A percentile compares a stretch with the other conserved stretches of the same genome.
Evolutionary conservation across 495 filamentous ascomycete genomes (phyloP).

Genomic region (Penicillium canariense): DNA sequence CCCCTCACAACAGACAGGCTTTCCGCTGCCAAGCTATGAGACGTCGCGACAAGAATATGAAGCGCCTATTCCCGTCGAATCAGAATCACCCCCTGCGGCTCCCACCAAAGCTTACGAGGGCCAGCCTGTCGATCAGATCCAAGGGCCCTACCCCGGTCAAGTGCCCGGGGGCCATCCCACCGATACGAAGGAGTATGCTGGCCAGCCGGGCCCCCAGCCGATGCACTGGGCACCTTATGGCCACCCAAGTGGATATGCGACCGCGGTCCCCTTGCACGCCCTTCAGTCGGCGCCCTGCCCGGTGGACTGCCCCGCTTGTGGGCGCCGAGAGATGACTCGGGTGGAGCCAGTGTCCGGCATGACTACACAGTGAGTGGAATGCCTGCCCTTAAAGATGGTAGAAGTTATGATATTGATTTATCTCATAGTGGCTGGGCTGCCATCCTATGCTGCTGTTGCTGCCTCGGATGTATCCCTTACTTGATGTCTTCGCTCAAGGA

Average conservation of each 20-base stretch:
- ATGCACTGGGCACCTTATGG: conserved; percentile 18
- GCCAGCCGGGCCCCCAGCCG: conserved; percentile 14
- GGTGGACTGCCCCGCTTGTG: conserved; percentile 51
- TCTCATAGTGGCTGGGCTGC: conserved; percentile 48
- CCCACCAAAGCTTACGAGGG: conserved; percentile 1
- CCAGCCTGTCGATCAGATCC: conserved; percentile 4
- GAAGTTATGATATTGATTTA: not conserved
- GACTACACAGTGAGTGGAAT: conserved; percentile 48
- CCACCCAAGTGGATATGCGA: conserved; percentile 30
- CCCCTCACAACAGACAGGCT: not conserved
- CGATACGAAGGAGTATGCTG: conserved; percentile 20
- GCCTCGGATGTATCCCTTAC: conserved; percentile 54
- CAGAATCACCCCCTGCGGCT: not conserved
- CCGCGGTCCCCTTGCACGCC: conserved; percentile 30
- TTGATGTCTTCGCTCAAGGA: conserved; percentile 51
- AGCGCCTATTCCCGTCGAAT: conserved; percentile 1
- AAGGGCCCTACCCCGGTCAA: not conserved
- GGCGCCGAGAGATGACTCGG: conserved; percentile 46
- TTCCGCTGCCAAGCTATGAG: conserved; percentile 2
- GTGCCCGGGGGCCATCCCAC: not conserved
- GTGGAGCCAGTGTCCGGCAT: conserved; percentile 38
- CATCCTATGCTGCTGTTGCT: conserved; percentile 44
- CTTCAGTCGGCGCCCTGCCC: conserved; percentile 37
- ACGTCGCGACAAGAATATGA: conserved; percentile 4
- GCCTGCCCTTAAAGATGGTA: not conserved